Base-by-base conservation (phyloP, 345 rosid genomes). In the Dipteronia sinensis region DNA sequence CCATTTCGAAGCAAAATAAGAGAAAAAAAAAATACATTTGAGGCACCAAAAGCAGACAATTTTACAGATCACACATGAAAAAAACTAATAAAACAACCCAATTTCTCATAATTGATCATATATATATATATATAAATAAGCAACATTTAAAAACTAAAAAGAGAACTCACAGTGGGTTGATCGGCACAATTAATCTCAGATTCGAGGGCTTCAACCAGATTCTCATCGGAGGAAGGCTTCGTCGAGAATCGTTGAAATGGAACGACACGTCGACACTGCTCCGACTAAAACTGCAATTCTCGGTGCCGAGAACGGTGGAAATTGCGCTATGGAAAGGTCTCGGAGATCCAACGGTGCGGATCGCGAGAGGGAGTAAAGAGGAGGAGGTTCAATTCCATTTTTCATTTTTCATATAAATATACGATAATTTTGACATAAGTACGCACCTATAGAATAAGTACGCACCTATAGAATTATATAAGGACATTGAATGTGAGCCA, bases 161-260 rank as follows among this genome's bases (percentile, higher is more conserved):
- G 23, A 46, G 46, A 34, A 62, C 31, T 51, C 27, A 74, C 77
- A 0, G 27, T 7, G 71, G 78, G 78, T 15, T 53, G 8, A 2
- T 82, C 77, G 19, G 90, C 88, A 73, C 92, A 85, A 4, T 85
- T 90, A 23, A 90, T 88, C 82, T 89, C 92, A 42, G 84, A 65
- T 31, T 84, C 81, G 34, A 92, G 84, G 46, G 85, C 85, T 22
- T 80, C 74, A 49, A 86, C 47, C 10, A 90, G 83, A 47, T 59
- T 85, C 67, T 79, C 83, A 16, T 92, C 90, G 13, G 87, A 78
- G 69, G 46, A 79, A 29, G 72, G 65, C 65, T 82, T 86, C 40
- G 31, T 78, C 2, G 87, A 83, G 81, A 86, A 85, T 10, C 79
- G 77, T 55, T 75, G 59, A 40, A 74, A 77, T 0, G 79, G 75